Base-by-base conservation (phyloP, 768 basidiomycete genomes). In the Agaricus bisporus region DNA sequence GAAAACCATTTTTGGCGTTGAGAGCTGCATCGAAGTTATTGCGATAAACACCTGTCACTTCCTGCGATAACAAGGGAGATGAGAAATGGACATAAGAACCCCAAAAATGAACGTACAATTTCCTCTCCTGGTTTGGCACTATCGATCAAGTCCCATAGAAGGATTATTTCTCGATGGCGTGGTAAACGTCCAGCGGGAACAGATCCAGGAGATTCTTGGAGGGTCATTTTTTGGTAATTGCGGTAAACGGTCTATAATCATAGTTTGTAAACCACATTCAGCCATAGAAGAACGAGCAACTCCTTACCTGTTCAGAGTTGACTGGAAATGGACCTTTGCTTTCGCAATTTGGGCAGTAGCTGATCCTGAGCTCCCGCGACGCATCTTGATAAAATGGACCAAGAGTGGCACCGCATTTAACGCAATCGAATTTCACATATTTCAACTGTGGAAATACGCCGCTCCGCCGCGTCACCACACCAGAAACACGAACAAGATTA, bases 391-490 rank as follows among this genome's bases (percentile, higher is more conserved):
- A 95, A 75, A 98, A 98, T 1, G 97, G 97, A 12, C 97, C 97
- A 14, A 98, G 76, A 25, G 91, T 83, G n/a, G 85, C 88, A 15
- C 88, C 87, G 61, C 97, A 99, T 67, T 95, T 98, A 51, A 80
- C 80, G 69, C 97, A 99, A 67, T 98, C 93, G 63, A 99, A 99
- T 67, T 98, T 98, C 68, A 99, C 95, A 64, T 98, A 97, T 73
- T 99, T 98, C 56, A 99, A 74, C 68, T 99, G 97, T n/a, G 97
- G 97, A 70, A 98, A 98, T 9, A 99, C 95, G 9, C 97, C 95
- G 8, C 86, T 92, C 37, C 97, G 80, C 54, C 97, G 77, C 1
- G 97, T 99, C 42, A 99, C 97, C 15, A 99, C 97, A 11, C 97
- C 97, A 7, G 87, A 83, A 6, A 99, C 89, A 36, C 97, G 88